These are phyloP conservation scores for Ichthyophthirius multifiliis DNA, from an alignment of 169 alveolate species.

Conservation along the genomic window DNA sequence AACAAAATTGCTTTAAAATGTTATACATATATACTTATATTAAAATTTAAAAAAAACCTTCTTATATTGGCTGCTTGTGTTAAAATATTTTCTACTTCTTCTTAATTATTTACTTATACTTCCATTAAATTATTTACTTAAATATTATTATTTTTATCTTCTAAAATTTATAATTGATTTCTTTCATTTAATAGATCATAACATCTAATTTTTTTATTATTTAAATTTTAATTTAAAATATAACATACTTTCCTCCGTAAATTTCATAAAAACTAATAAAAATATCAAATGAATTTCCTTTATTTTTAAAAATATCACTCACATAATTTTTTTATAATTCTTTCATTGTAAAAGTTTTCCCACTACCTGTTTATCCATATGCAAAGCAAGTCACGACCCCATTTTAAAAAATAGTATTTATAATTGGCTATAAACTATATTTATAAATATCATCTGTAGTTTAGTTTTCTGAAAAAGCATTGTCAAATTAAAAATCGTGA, in stretches of 20 bases:
- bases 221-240: no score
- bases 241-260: constrained; percentile 30
- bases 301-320: neutral
- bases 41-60: neutral
- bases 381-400: constrained; percentile 41
- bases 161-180: constrained; percentile 13
- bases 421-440: constrained; percentile 50
- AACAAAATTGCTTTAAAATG: neutral
- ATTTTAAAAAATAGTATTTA: constrained; percentile 46
- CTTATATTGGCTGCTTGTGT: constrained; percentile 7
- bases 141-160: constrained; percentile 35
- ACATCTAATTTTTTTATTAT: no score
- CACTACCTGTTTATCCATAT: constrained; percentile 34
- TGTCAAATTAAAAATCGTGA: constrained; percentile 55
- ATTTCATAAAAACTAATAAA: constrained; percentile 37
- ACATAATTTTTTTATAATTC: neutral
- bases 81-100: constrained; percentile 7
- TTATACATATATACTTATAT: no score
- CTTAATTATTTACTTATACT: neutral
- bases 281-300: neutral
- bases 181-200: constrained; percentile 36
- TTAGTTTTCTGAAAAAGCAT: constrained; percentile 56
- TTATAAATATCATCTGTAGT: constrained; percentile 47
- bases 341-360: constrained; percentile 31
- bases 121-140: constrained; percentile 12